phyloP scores from a whole-genome alignment of 1,284 basidiomycete species.

The Cryptococcus sp. region DNA sequence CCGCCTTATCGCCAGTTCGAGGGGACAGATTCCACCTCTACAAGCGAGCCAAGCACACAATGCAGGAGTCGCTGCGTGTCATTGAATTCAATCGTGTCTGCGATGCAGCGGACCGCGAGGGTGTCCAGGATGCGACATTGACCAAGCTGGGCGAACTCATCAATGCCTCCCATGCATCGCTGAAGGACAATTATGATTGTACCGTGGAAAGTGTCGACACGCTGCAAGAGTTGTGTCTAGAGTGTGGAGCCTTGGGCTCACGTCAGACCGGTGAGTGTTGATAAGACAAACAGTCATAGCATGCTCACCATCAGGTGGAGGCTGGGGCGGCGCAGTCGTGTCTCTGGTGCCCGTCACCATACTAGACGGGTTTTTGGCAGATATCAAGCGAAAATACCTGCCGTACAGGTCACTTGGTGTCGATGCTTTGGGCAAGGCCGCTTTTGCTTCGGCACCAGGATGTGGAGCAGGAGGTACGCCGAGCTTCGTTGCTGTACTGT shows the following conservation, averaged over 20 bases:
- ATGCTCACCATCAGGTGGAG: too few relatives aligned
- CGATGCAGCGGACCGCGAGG: conserved; percentile 35
- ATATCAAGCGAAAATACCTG: too few relatives aligned
- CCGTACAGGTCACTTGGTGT: too few relatives aligned
- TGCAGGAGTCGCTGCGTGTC: conserved; percentile 71
- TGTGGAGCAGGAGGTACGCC: too few relatives aligned
- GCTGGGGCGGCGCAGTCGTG: conserved; percentile 1
- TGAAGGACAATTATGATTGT: conserved; percentile 66
- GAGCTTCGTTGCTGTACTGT: too few relatives aligned
- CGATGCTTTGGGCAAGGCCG: too few relatives aligned
- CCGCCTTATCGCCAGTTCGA: conserved; percentile 55
- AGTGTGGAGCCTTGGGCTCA: conserved; percentile 57
- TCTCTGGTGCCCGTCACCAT: neutral
- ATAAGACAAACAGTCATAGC: too few relatives aligned
- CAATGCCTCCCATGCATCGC: conserved; percentile 70
- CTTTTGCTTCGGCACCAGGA: too few relatives aligned
- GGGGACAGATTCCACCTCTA: conserved; percentile 72
- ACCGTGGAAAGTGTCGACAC: conserved; percentile 72
- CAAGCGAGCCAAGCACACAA: conserved; percentile 71
- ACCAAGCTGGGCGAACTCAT: conserved; percentile 63
- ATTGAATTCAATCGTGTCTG: conserved; percentile 64
- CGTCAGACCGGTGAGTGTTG: too few relatives aligned
- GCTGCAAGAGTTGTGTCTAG: conserved; percentile 57
- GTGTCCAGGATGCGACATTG: conserved; percentile 27
- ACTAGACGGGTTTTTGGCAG: too few relatives aligned